Evolutionary conservation across 192 early-diverging fungal genomes (phyloP).

Genomic region (Backusella tuberculispora): DNA sequence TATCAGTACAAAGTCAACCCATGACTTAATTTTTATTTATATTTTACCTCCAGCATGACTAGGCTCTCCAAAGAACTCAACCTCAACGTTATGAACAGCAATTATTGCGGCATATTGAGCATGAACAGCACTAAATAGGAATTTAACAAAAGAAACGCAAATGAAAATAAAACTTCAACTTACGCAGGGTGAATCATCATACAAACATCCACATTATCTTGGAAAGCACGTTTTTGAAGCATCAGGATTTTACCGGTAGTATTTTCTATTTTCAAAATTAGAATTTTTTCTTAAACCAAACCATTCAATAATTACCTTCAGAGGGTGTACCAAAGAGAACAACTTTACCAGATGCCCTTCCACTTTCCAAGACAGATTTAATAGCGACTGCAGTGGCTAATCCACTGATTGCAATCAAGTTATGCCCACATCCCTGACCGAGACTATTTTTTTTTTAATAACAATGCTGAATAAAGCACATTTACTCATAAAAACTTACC

Average conservation of each 20-base stretch:
- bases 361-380: conserved; percentile 45
- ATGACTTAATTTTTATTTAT: conserved; percentile 49
- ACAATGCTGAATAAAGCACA: background rate
- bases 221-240: conserved; percentile 69
- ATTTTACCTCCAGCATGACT: conserved; percentile 69
- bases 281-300: background rate
- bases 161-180: background rate
- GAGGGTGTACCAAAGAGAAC: conserved; percentile 79
- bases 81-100: conserved; percentile 42
- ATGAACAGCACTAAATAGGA: conserved; percentile 44
- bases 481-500: conserved; percentile 15
- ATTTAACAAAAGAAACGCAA: background rate
- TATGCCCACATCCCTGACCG: conserved; percentile 68
- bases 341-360: conserved; percentile 55
- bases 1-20: background rate
- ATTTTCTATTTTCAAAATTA: conserved; percentile 43
- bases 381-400: conserved; percentile 62
- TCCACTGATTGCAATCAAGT: conserved; percentile 71
- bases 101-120: conserved; percentile 48
- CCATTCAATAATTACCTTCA: conserved; percentile 48
- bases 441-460: conserved; percentile 21
- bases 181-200: conserved; percentile 83
- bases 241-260: conserved; percentile 76
- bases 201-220: conserved; percentile 65
- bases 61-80: conserved; percentile 73